These are phyloP conservation scores for Ceratobasidium sp. DNA, from an alignment of 1,284 basidiomycete genomes.

Conservation along the genomic window DNA sequence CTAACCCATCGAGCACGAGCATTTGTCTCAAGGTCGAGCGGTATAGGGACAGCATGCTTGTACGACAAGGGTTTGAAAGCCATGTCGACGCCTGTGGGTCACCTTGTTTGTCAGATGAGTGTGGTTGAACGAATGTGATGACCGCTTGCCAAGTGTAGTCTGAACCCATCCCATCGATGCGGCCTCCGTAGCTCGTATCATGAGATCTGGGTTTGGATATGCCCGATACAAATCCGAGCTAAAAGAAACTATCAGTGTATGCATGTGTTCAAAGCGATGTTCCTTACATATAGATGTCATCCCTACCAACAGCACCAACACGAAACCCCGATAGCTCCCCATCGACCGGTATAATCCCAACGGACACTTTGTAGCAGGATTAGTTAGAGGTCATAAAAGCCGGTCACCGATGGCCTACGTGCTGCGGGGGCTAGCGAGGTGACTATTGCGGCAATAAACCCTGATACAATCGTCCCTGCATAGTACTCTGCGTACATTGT, in stretches of 20 bases:
- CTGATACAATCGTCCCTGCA: slow-evolving; percentile 20
- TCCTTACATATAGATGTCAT: slow-evolving; percentile 11
- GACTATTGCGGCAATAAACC: background rate
- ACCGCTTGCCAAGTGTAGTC: slow-evolving; percentile 12
- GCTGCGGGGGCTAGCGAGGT: slow-evolving; percentile 35
- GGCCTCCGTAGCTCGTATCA: slow-evolving; percentile 5
- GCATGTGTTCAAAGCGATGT: too few relatives aligned
- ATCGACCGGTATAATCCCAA: slow-evolving; percentile 26
- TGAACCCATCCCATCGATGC: slow-evolving; percentile 39
- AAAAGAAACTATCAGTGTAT: background rate
- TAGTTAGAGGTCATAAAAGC: background rate
- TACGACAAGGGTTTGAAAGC: slow-evolving; percentile 11
- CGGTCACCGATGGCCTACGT: background rate
- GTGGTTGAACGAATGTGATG: too few relatives aligned
- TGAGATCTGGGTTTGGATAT: background rate
- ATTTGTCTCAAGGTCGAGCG: slow-evolving; percentile 7
- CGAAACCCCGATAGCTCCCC: slow-evolving; percentile 18
- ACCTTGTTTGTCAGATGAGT: too few relatives aligned
- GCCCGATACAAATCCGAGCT: background rate
- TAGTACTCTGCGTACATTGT: slow-evolving; percentile 1
- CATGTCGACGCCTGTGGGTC: slow-evolving; percentile 29
- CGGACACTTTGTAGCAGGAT: slow-evolving; percentile 12
- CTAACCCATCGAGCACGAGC: slow-evolving; percentile 13
- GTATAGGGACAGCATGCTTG: slow-evolving; percentile 27
- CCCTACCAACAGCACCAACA: slow-evolving; percentile 21